Percentiles rank a stretch among this genome's conserved stretches.
These are phyloP conservation scores for Heterobasidion parviporum DNA, from an alignment of 1,284 basidiomycete genomes.

Conservation along the genomic window DNA sequence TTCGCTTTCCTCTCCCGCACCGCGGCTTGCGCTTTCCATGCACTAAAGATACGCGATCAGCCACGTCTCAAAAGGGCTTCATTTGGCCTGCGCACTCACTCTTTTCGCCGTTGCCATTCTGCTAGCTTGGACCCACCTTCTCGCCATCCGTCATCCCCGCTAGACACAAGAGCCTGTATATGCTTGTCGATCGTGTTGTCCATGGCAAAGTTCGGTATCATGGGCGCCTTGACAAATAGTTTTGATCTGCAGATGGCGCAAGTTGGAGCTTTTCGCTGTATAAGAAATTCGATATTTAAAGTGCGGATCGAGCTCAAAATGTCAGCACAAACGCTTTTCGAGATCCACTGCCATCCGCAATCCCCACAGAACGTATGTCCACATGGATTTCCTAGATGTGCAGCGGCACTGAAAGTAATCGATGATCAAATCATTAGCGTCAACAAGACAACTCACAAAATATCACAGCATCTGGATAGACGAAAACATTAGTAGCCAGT, in stretches of 20 bases:
- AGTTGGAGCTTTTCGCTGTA: conserved; percentile 14
- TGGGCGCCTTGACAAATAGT: conserved; percentile 14
- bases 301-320: neutral
- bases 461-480: conserved; percentile 21
- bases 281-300: neutral
- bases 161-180: conserved; percentile 16
- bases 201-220: conserved; percentile 23
- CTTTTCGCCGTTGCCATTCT: conserved; percentile 19
- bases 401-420: conserved; percentile 15
- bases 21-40: conserved; percentile 7
- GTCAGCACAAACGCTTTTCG: conserved; percentile 14
- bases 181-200: conserved; percentile 22
- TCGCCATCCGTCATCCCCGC: conserved; percentile 20
- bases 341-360: conserved; percentile 22
- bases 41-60: neutral
- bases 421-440: neutral
- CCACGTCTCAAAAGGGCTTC: neutral
- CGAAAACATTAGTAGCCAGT: neutral
- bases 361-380: conserved; percentile 26
- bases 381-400: conserved; percentile 23
- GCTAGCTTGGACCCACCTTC: conserved; percentile 12
- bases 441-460: conserved; percentile 17
- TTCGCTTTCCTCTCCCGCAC: neutral
- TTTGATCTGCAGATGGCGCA: conserved; percentile 22
- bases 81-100: conserved; percentile 12